Evolutionary conservation across 805 yeast genomes (phyloP), one percentile per base, ranked within the genome.

Genomic region (Cyberlindnera meyerae): DNA sequence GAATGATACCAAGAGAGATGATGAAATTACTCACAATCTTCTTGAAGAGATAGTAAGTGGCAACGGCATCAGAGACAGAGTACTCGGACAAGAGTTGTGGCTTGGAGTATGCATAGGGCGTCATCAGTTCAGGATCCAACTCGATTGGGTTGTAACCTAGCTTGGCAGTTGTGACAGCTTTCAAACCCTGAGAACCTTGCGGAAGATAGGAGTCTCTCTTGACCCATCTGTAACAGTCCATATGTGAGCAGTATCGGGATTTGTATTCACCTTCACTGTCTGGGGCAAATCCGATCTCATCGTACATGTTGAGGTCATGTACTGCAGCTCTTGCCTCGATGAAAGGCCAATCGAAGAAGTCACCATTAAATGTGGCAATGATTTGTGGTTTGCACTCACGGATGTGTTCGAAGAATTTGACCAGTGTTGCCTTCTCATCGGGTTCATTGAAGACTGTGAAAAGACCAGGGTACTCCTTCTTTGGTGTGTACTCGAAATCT

Each of bases 31-130:
- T 97, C 35, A 93, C 96, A 56, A 93, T 94, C 61, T 93, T 93
- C 77, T 83, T 89, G 65, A 89, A 93, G 31, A 93, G 67, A 60
- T 93, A 93, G 57, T 89, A 93, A 0, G 99, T 93, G 5, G 98
- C 98, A 27, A 94, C 98, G 11, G 99, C 99, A 70, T 93, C 99
- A 39, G 98, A 94, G 18, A 93, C 99, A 1, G 98, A 94, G 60
- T 93, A 93, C 57, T 94, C 98, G 0, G 98, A 87, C 34, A 93
- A 62, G 4, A 82, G 64, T 54, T 93, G 97, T 1, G 99, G 98
- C 50, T 82, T 77, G 52, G 89, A 96, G 48, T 81, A 77, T 4
- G 99, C 99, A 59, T 90, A 93, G 0, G 97, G 97, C 0, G 97
- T 88, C 99, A 93, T 93, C 33, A 89, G 66, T 61, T 93, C 99